Evolutionary conservation across 148 eudicot species (phyloP).

Genomic region (Vaccinium darrowii): DNA sequence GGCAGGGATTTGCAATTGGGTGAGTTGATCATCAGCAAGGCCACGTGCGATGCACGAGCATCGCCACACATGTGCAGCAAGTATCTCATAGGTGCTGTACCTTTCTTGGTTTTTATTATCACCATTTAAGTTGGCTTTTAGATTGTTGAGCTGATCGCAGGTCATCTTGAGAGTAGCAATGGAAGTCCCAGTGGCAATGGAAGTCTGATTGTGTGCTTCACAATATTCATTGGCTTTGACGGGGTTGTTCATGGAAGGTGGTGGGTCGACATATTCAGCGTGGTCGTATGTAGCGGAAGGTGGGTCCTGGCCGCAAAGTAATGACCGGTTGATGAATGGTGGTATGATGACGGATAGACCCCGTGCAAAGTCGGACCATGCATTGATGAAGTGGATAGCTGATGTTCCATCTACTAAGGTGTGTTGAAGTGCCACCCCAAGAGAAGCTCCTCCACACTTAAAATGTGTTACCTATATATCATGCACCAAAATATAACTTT

Average conservation of each 20-base stretch:
- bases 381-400: constrained; percentile 31
- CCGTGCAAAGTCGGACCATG: constrained; percentile 36
- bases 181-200: too few species aligned
- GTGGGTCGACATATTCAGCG: constrained; percentile 23
- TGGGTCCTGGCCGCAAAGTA: constrained; percentile 27
- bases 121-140: constrained; percentile 21
- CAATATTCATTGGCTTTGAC: background rate
- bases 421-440: constrained; percentile 28
- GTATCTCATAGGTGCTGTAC: constrained; percentile 27
- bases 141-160: constrained; percentile 20
- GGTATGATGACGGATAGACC: constrained; percentile 25
- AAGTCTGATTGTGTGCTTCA: too few species aligned
- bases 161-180: constrained; percentile 12
- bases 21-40: constrained; percentile 20
- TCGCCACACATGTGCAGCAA: constrained; percentile 31
- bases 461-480: constrained; percentile 30
- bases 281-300: constrained; percentile 27
- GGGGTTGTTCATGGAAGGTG: constrained; percentile 20
- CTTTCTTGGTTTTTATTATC: background rate
- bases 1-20: constrained; percentile 21
- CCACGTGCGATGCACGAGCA: constrained; percentile 31
- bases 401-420: constrained; percentile 31
- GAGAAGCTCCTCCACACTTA: constrained; percentile 37
- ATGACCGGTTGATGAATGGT: constrained; percentile 37
- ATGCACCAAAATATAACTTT: too few species aligned